Evolutionary conservation across 257 asterid genomes (phyloP).

Genomic region (Solanum stenotomum): DNA sequence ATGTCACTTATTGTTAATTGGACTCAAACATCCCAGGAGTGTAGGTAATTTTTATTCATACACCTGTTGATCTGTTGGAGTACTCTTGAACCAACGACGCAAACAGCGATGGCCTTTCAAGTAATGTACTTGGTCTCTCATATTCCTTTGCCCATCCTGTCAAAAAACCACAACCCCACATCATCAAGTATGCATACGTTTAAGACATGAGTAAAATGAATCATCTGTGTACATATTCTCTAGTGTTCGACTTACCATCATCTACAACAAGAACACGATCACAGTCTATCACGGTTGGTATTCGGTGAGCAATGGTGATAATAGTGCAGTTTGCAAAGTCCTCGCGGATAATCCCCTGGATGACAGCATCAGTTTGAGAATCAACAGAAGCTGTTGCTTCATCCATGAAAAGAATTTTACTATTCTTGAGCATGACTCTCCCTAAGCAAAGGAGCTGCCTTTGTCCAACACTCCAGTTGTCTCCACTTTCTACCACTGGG

Average conservation of each 20-base stretch:
- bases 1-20: not conserved
- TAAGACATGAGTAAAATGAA: not conserved
- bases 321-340: slow-evolving; percentile 55
- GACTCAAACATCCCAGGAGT: not conserved
- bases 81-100: slow-evolving; percentile 65
- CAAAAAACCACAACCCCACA: not conserved
- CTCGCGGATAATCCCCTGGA: slow-evolving; percentile 53
- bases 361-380: slow-evolving; percentile 61
- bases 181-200: not conserved
- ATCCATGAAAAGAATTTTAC: slow-evolving; percentile 58
- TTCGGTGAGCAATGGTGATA: slow-evolving; percentile 72
- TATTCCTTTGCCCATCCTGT: slow-evolving; percentile 59
- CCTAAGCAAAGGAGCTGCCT: slow-evolving; percentile 74
- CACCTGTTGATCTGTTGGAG: slow-evolving; percentile 42
- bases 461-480: slow-evolving; percentile 85
- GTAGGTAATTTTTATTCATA: slow-evolving; percentile 3
- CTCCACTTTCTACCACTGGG: slow-evolving; percentile 55
- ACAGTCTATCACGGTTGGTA: slow-evolving; percentile 68
- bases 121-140: slow-evolving; percentile 43
- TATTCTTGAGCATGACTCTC: slow-evolving; percentile 55
- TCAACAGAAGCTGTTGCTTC: slow-evolving; percentile 92
- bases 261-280: slow-evolving; percentile 59
- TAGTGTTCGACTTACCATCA: slow-evolving; percentile 34
- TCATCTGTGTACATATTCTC: not conserved
- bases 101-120: slow-evolving; percentile 42